A percentile compares a stretch with the other conserved stretches of the same genome.
phyloP scores from a whole-genome alignment of 148 eudicot species.

The Nepenthes mirabilis region DNA sequence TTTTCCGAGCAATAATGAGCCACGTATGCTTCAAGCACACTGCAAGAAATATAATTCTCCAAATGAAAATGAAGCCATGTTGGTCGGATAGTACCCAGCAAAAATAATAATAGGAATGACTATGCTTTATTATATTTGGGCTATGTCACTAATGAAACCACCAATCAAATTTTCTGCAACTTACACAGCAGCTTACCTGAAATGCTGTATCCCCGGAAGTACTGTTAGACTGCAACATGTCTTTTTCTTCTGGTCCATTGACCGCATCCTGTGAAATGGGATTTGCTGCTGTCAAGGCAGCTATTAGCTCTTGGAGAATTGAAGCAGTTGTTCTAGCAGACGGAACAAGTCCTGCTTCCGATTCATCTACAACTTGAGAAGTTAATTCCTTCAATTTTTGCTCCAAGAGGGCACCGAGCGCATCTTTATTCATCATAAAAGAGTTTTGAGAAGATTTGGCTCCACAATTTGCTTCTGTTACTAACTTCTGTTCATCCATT shows the following conservation, averaged over 20 bases:
- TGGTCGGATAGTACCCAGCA: no score
- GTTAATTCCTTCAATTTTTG: conserved; percentile 70
- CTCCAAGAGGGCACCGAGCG: conserved; percentile 58
- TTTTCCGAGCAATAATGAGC: no score
- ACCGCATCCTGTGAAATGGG: conserved; percentile 17
- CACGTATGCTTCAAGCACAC: no score
- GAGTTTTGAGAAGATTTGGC: conserved; percentile 20
- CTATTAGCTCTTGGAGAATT: conserved; percentile 84
- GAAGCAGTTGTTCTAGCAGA: conserved; percentile 56
- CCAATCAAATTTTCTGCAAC: neutral
- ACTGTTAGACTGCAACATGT: conserved; percentile 6
- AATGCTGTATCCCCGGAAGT: conserved; percentile 7
- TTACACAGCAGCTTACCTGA: conserved; percentile 20
- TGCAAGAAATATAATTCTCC: no score
- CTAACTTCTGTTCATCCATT: conserved; percentile 9
- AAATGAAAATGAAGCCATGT: no score
- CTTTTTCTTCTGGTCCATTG: conserved; percentile 13
- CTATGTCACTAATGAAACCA: neutral
- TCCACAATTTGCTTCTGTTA: conserved; percentile 13
- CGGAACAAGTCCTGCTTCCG: conserved; percentile 20
- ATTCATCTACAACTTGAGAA: conserved; percentile 57
- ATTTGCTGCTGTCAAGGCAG: conserved; percentile 58
- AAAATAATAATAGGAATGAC: neutral
- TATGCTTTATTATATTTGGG: no score
- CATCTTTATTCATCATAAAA: conserved; percentile 36